Conservation (phyloP, 495 filamentous ascomycete genomes). For the Annulohypoxylon bovei region DNA sequence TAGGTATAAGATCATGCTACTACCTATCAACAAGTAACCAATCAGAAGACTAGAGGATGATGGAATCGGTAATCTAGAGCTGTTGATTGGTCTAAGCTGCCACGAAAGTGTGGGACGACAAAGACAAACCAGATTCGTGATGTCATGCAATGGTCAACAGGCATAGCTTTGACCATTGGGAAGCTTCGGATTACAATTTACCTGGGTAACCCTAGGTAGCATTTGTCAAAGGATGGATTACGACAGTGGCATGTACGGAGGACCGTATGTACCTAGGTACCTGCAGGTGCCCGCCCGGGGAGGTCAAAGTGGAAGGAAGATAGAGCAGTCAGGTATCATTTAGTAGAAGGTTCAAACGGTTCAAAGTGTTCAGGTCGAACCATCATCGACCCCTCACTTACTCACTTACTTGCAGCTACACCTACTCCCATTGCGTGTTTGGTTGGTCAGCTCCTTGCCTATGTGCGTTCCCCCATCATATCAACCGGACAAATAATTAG, state of each 20-base stretch:
- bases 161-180: slow-evolving; percentile 38
- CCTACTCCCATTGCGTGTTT: slow-evolving; percentile 15
- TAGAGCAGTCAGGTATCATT: background rate
- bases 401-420: background rate
- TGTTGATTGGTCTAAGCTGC: slow-evolving; percentile 21
- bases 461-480: slow-evolving; percentile 7
- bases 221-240: slow-evolving; percentile 17
- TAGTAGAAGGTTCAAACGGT: slow-evolving; percentile 13
- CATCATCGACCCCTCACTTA: slow-evolving; percentile 23
- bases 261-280: background rate
- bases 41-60: background rate
- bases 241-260: background rate
- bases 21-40: background rate
- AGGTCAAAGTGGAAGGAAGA: background rate
- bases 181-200: slow-evolving; percentile 40
- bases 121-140: slow-evolving; percentile 13
- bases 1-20: too few species aligned
- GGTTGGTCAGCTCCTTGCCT: slow-evolving; percentile 10
- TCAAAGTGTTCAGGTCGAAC: slow-evolving; percentile 16
- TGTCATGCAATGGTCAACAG: slow-evolving; percentile 20
- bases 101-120: background rate
- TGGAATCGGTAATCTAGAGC: slow-evolving; percentile 9
- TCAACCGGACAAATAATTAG: slow-evolving; percentile 16
- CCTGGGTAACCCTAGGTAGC: background rate
- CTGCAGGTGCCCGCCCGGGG: background rate